Evolutionary conservation across 176 grass and related monocot species (phyloP).

Genomic region (Paspalum notatum): DNA sequence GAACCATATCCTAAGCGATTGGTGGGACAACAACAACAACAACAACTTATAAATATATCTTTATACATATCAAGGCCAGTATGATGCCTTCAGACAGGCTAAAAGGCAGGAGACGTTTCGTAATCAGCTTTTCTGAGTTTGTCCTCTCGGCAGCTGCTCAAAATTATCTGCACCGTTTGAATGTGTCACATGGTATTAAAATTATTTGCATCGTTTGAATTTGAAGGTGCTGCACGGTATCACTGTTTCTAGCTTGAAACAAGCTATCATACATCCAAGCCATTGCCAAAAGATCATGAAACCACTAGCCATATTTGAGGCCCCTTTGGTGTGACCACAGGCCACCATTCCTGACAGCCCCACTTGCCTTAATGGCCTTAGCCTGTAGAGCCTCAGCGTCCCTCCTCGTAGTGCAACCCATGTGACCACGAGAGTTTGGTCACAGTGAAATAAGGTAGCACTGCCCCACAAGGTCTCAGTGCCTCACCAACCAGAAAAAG

Average conservation of each 20-base stretch:
- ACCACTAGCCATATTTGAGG: slow-evolving; percentile 54
- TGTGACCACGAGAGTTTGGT: slow-evolving; percentile 52
- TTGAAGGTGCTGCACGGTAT: slow-evolving; percentile 36
- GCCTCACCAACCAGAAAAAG: slow-evolving; percentile 50
- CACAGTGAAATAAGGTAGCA: slow-evolving; percentile 39
- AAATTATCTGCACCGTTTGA: slow-evolving; percentile 29
- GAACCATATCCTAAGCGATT: not conserved
- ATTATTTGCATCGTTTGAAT: slow-evolving; percentile 33
- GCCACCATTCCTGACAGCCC: slow-evolving; percentile 44
- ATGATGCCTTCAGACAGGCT: not conserved
- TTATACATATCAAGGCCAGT: not conserved
- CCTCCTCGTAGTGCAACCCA: slow-evolving; percentile 33
- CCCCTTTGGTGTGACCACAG: slow-evolving; percentile 42
- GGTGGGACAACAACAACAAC: no score
- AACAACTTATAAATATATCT: not conserved
- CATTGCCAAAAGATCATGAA: slow-evolving; percentile 44
- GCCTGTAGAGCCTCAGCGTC: slow-evolving; percentile 21
- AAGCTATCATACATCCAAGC: slow-evolving; percentile 24
- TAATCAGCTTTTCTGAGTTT: slow-evolving; percentile 21
- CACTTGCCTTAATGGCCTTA: slow-evolving; percentile 57
- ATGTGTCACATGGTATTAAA: slow-evolving; percentile 28
- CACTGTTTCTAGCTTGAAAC: slow-evolving; percentile 51
- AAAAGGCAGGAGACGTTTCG: not conserved
- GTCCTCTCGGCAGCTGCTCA: not conserved
- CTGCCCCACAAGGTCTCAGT: slow-evolving; percentile 22